phyloP scores from a whole-genome alignment of 371 early-diverging fungal genomes.

The Mortierella sp. region DNA sequence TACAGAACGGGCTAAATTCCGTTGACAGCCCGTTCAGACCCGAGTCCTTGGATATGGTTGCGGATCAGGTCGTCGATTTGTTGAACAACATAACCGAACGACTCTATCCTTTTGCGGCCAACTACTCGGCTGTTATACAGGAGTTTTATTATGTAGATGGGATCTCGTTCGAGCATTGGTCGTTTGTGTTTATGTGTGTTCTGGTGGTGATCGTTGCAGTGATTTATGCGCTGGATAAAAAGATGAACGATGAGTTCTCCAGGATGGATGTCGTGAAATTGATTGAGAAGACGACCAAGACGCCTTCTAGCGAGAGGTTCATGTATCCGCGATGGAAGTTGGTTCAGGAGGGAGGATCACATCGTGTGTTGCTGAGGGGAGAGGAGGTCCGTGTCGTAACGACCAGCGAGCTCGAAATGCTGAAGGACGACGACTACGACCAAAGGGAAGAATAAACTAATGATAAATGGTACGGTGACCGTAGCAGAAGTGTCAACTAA shows the following conservation, averaged over 20 bases:
- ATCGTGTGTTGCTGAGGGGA: too few relatives aligned
- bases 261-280: slow-evolving; percentile 4
- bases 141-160: background rate
- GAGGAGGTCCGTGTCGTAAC: too few relatives aligned
- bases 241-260: slow-evolving; percentile 6
- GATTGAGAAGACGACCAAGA: slow-evolving; percentile 14
- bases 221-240: slow-evolving; percentile 10
- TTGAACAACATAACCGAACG: slow-evolving; percentile 5
- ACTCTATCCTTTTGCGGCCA: slow-evolving; percentile 3
- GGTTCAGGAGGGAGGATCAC: too few relatives aligned
- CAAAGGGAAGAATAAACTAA: too few relatives aligned
- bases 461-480: too few relatives aligned
- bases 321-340: too few relatives aligned
- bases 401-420: too few relatives aligned
- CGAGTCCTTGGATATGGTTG: background rate
- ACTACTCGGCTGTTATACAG: background rate
- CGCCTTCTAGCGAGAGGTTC: too few relatives aligned
- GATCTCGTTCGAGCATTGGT: slow-evolving; percentile 12
- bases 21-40: too few relatives aligned
- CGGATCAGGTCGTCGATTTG: background rate
- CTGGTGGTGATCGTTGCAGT: slow-evolving; percentile 1
- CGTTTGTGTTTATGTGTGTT: slow-evolving; percentile 7
- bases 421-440: too few relatives aligned
- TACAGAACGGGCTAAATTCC: background rate
- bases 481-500: too few relatives aligned